Evolutionary conservation across 805 yeast genomes (phyloP), one percentile per base, ranked within the genome.

Genomic region (Debaryomyces maramus): DNA sequence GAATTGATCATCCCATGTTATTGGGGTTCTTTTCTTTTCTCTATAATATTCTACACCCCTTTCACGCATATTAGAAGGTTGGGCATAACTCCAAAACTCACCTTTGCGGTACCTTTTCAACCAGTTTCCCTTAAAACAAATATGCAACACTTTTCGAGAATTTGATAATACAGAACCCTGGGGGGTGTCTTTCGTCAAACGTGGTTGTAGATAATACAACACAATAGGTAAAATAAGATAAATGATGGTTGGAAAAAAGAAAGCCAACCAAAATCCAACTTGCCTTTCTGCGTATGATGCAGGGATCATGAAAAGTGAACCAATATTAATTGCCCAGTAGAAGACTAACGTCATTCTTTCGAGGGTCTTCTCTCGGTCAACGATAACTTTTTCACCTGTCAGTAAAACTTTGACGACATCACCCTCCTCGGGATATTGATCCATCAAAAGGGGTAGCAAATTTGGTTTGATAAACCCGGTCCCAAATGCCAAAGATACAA

Each of bases 301-400:
- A 15, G 78, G 80, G 39, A 77, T 60, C 48, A 68, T 73, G 50
- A 75, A 65, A 58, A 77, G 74, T 7, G 80, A 75, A 45, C 81
- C 82, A 43, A 75, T 62, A 50, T 75, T 78, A 50, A 78, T 77
- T 38, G 76, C 59, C 78, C 80, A 76, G 58, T 77, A 77, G 56
- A 75, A 77, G 32, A 71, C 62, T 53, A 75, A 61, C 14, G 73
- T 48, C 58, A 65, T 67, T 51, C 71, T 56, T 51, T 66, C 70
- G 41, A 72, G 54, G 6, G 75, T 55, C 40, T 68, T 60, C 50
- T 67, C 69, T 40, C 76, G 65, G 49, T 73, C 78, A 34, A 75
- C 62, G 50, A 84, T 78, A 24, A 85, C 90, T 34, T 73, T 72
- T 55, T 80, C 82, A 41, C 95, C 95, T 19, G 70, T 56, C 47